Conservation (phyloP, 257 asterid species). For the Fraxinus excelsior region DNA sequence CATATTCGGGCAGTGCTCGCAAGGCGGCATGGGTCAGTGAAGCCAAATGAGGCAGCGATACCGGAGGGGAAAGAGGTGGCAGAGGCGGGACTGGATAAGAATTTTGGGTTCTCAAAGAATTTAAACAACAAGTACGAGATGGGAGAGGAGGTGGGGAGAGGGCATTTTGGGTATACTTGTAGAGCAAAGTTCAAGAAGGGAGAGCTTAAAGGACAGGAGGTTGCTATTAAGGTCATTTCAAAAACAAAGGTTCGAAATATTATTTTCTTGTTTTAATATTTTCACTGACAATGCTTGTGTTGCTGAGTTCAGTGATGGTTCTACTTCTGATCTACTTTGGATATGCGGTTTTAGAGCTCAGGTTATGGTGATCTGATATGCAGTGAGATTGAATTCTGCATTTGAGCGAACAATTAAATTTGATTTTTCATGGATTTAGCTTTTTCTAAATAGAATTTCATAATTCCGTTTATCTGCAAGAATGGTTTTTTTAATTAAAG, state of each 20-base stretch:
- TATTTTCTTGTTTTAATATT: neutral
- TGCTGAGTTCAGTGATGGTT: slow-evolving; percentile 1
- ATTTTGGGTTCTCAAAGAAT: slow-evolving; percentile 81
- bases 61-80: slow-evolving; percentile 64
- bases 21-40: slow-evolving; percentile 85
- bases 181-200: slow-evolving; percentile 86
- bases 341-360: neutral
- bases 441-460: neutral
- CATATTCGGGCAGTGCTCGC: slow-evolving; percentile 84
- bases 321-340: slow-evolving; percentile 25
- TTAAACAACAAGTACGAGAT: slow-evolving; percentile 76
- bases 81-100: slow-evolving; percentile 66
- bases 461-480: slow-evolving; percentile 7
- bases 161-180: slow-evolving; percentile 96
- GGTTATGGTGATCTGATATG: slow-evolving; percentile 33
- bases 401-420: neutral
- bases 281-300: neutral
- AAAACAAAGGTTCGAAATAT: slow-evolving; percentile 70
- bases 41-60: slow-evolving; percentile 65
- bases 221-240: slow-evolving; percentile 94
- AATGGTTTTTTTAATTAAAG: neutral
- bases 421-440: neutral
- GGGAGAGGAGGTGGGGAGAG: slow-evolving; percentile 94
- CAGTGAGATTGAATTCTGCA: neutral
- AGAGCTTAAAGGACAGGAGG: slow-evolving; percentile 75